Conservation (phyloP, 129 eudicot species). For the Mikania micrantha region DNA sequence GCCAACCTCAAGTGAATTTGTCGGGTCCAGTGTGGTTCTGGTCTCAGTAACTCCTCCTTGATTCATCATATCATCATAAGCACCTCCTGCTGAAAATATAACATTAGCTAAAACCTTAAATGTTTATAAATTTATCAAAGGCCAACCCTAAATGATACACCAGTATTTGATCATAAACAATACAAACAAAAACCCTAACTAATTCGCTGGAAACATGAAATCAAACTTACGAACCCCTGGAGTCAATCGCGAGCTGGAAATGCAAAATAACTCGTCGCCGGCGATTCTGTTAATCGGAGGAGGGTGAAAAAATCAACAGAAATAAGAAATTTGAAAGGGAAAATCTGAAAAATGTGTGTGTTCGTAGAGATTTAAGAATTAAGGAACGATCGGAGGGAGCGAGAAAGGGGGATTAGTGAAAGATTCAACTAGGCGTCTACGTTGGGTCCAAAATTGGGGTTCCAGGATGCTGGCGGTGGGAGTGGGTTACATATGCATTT, state of each 20-base stretch:
- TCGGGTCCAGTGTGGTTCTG: slow-evolving; percentile 32
- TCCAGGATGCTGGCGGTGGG: slow-evolving; percentile 9
- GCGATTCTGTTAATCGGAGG: slow-evolving; percentile 9
- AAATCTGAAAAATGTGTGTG: neutral
- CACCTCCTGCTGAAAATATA: slow-evolving; percentile 4
- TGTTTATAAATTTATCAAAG: neutral
- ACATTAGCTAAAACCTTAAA: slow-evolving; percentile 5
- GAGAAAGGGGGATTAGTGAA: slow-evolving; percentile 17
- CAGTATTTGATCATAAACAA: slow-evolving; percentile 1
- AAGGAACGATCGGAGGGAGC: slow-evolving; percentile 22
- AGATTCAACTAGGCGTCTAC: slow-evolving; percentile 29
- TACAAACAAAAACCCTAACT: slow-evolving; percentile 21
- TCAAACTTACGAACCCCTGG: slow-evolving; percentile 3
- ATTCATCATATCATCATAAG: slow-evolving; percentile 46
- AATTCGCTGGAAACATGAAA: neutral
- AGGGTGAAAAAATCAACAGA: neutral
- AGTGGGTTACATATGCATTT: too few species aligned
- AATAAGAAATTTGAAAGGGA: neutral
- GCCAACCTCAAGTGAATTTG: slow-evolving; percentile 45
- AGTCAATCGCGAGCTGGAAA: slow-evolving; percentile 22
- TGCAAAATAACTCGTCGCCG: slow-evolving; percentile 2
- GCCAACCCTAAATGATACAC: neutral
- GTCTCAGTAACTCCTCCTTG: slow-evolving; percentile 51
- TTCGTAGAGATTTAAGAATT: neutral
- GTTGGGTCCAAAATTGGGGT: slow-evolving; percentile 35